Evolutionary conservation across 345 rosid genomes (phyloP).

Genomic region (Eutrema heterophyllum): DNA sequence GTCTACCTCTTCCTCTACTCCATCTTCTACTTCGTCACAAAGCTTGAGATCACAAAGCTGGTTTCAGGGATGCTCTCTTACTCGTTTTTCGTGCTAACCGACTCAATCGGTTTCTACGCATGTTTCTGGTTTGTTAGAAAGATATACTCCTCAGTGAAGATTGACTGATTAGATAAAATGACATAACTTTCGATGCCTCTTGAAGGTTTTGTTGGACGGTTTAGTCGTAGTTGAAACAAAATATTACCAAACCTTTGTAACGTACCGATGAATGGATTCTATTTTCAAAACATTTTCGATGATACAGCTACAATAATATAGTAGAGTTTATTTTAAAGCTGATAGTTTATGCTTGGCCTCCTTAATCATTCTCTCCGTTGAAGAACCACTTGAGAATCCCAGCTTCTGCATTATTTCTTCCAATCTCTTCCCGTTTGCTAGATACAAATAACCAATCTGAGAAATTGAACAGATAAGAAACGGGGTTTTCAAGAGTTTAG

Average conservation of each 20-base stretch:
- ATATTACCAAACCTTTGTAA: background rate
- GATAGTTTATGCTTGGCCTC: slow-evolving; percentile 36
- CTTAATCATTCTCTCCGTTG: slow-evolving; percentile 41
- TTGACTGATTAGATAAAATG: slow-evolving; percentile 41
- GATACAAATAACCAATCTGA: slow-evolving; percentile 80
- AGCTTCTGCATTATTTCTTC: slow-evolving; percentile 77
- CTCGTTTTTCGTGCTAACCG: slow-evolving; percentile 85
- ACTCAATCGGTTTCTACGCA: slow-evolving; percentile 83
- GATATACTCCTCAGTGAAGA: slow-evolving; percentile 89
- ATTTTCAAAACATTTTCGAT: background rate
- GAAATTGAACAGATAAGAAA: background rate
- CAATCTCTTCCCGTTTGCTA: slow-evolving; percentile 60
- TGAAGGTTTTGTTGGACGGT: slow-evolving; percentile 7
- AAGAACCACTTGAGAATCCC: slow-evolving; percentile 67
- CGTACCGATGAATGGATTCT: background rate
- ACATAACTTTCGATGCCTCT: background rate
- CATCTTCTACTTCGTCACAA: slow-evolving; percentile 86
- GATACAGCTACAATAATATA: slow-evolving; percentile 4
- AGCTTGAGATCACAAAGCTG: slow-evolving; percentile 80
- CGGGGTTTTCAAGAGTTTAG: background rate
- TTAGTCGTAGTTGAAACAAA: slow-evolving; percentile 3
- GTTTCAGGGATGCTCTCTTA: slow-evolving; percentile 83
- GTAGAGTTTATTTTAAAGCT: background rate
- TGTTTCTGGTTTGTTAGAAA: slow-evolving; percentile 94
- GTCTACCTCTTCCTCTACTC: slow-evolving; percentile 92